Evolutionary conservation across 805 yeast species (phyloP).

Genomic region (Starmerella powellii): DNA sequence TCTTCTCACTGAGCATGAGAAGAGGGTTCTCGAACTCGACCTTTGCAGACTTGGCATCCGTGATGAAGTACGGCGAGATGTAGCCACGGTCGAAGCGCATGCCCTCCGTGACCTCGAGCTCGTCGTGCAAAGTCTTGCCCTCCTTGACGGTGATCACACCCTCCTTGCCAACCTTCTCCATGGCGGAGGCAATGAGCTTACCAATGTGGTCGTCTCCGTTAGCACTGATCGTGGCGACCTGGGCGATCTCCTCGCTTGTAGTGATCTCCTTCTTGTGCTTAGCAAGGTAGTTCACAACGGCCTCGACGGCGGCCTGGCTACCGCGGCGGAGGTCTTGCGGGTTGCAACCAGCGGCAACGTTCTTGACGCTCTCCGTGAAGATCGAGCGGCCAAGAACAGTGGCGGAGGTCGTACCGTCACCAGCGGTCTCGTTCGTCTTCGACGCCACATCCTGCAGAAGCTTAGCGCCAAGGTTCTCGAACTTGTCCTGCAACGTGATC

Average conservation of each 20-base stretch:
- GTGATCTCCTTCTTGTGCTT: slow-evolving; percentile 84
- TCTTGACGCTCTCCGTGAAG: slow-evolving; percentile 87
- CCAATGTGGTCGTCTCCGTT: slow-evolving; percentile 94
- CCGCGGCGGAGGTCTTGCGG: slow-evolving; percentile 98
- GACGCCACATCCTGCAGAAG: slow-evolving; percentile 92
- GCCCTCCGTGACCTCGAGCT: slow-evolving; percentile 94
- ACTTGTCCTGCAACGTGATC: slow-evolving; percentile 70
- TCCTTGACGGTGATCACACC: slow-evolving; percentile 97
- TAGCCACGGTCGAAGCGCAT: slow-evolving; percentile 97
- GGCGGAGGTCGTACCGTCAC: slow-evolving; percentile 98
- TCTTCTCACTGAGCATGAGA: slow-evolving; percentile 79
- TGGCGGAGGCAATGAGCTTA: slow-evolving; percentile 78
- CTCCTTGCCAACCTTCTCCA: slow-evolving; percentile 98
- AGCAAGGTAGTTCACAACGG: slow-evolving; percentile 74
- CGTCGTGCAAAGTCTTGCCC: slow-evolving; percentile 94
- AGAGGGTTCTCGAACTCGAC: slow-evolving; percentile 93
- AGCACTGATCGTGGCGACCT: slow-evolving; percentile 95
- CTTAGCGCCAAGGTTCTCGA: slow-evolving; percentile 94
- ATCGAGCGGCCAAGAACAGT: slow-evolving; percentile 93
- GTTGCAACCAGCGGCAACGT: slow-evolving; percentile 97
- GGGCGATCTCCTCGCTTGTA: slow-evolving; percentile 88
- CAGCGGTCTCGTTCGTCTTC: slow-evolving; percentile 93
- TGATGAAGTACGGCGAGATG: slow-evolving; percentile 92
- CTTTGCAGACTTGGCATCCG: slow-evolving; percentile 82
- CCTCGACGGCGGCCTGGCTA: slow-evolving; percentile 91